Conservation (phyloP, 371 early-diverging fungal genomes). For the Syncephalastrum sp. region DNA sequence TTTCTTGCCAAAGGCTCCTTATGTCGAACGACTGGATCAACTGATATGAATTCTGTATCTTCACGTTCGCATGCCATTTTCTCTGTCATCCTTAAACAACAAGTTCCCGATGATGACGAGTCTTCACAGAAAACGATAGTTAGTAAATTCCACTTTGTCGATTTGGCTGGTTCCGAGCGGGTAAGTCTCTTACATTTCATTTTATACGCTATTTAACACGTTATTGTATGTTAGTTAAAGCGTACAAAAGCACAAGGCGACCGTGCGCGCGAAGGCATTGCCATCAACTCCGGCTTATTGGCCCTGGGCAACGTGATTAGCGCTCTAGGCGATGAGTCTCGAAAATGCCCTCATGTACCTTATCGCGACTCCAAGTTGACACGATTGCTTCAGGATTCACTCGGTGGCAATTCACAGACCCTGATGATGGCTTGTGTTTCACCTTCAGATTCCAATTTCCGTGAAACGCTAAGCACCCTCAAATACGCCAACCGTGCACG, state of each 20-base stretch:
- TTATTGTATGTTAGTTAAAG: conserved; percentile 29
- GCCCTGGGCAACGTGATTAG: conserved; percentile 98
- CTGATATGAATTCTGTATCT: conserved; percentile 96
- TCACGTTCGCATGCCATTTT: conserved; percentile 99
- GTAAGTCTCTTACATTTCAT: conserved; percentile 17
- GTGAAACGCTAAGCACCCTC: conserved; percentile 90
- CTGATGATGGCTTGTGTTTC: conserved; percentile 93
- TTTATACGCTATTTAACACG: conserved; percentile 1
- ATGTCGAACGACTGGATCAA: conserved; percentile 92
- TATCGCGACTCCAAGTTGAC: conserved; percentile 94
- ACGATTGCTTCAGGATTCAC: conserved; percentile 90
- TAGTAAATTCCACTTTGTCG: conserved; percentile 94
- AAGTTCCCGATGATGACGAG: conserved; percentile 17
- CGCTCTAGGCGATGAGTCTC: conserved; percentile 87
- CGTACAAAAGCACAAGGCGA: conserved; percentile 73
- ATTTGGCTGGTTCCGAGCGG: conserved; percentile 85
- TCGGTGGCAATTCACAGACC: conserved; percentile 92
- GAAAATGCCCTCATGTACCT: conserved; percentile 78
- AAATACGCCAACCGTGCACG: conserved; percentile 88
- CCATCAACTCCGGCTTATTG: conserved; percentile 95
- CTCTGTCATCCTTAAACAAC: conserved; percentile 75
- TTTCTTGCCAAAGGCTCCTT: conserved; percentile 75
- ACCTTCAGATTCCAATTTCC: conserved; percentile 74
- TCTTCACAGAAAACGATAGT: conserved; percentile 28
- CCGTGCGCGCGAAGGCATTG: conserved; percentile 94